phyloP scores from a whole-genome alignment of 2,329 filamentous ascomycete genomes.

The Alternaria arbusti region DNA sequence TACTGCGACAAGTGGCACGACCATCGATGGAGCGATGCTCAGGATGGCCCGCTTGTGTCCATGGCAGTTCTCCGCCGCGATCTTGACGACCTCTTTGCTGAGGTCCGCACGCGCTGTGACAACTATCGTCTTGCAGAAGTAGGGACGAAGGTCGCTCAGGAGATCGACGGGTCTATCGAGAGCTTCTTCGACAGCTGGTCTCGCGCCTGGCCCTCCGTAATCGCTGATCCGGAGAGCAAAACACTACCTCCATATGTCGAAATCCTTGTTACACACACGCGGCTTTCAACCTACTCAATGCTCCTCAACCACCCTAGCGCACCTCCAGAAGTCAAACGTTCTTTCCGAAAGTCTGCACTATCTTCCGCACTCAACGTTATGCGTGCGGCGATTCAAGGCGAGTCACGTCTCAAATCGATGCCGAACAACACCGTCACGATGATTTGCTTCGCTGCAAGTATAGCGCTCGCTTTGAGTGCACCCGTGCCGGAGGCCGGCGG shows the following conservation, averaged over 20 bases:
- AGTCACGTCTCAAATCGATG: slow-evolving; percentile 73
- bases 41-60: slow-evolving; percentile 74
- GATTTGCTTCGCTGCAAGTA: slow-evolving; percentile 70
- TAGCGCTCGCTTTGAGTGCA: slow-evolving; percentile 58
- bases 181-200: slow-evolving; percentile 71
- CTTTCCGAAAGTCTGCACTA: slow-evolving; percentile 74
- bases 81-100: slow-evolving; percentile 64
- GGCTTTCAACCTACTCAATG: slow-evolving; percentile 75
- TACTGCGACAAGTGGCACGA: slow-evolving; percentile 74
- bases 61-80: slow-evolving; percentile 74
- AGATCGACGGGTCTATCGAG: slow-evolving; percentile 61
- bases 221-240: slow-evolving; percentile 48
- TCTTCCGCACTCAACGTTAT: slow-evolving; percentile 77
- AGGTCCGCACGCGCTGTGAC: slow-evolving; percentile 66
- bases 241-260: slow-evolving; percentile 75
- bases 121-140: slow-evolving; percentile 59
- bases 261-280: slow-evolving; percentile 73
- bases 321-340: slow-evolving; percentile 72
- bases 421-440: slow-evolving; percentile 80
- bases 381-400: slow-evolving; percentile 74
- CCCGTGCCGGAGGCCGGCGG: slow-evolving; percentile 29
- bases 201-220: slow-evolving; percentile 59
- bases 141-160: slow-evolving; percentile 59
- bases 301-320: slow-evolving; percentile 78
- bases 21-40: slow-evolving; percentile 66